A percentile compares a stretch with the other conserved stretches of the same genome.
phyloP scores from a whole-genome alignment of 192 early-diverging fungal genomes.

The Backusella sp. region DNA sequence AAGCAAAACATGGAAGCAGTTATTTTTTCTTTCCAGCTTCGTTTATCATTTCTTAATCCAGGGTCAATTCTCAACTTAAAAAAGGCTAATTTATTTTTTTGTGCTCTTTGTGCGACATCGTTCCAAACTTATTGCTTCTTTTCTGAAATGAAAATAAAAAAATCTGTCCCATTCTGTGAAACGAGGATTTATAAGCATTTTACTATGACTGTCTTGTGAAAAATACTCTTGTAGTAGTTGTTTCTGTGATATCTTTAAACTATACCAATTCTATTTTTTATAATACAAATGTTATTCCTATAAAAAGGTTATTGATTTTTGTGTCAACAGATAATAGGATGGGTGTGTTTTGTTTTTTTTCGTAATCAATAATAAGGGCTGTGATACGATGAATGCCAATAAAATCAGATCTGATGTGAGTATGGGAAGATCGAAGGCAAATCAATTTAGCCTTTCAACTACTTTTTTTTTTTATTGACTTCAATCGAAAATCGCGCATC shows the following conservation, averaged over 20 bases:
- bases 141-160: background rate
- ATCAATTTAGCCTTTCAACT: background rate
- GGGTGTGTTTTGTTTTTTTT: too few species aligned
- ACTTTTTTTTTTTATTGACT: background rate
- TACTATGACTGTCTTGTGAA: background rate
- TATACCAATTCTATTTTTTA: background rate
- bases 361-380: background rate
- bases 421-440: background rate
- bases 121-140: constrained; percentile 3
- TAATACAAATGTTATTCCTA: background rate
- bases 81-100: constrained; percentile 1
- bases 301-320: background rate
- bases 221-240: background rate
- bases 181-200: background rate
- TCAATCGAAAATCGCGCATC: too few species aligned
- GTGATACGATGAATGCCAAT: constrained; percentile 2
- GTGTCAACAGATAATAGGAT: background rate
- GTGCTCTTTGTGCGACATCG: background rate
- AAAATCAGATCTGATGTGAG: background rate
- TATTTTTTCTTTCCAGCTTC: background rate
- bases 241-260: background rate
- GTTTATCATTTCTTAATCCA: background rate
- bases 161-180: constrained; percentile 1
- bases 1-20: background rate
- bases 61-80: constrained; percentile 4